phyloP scores from a whole-genome alignment of 176 grass and related monocot species.

The Musa beccarii region DNA sequence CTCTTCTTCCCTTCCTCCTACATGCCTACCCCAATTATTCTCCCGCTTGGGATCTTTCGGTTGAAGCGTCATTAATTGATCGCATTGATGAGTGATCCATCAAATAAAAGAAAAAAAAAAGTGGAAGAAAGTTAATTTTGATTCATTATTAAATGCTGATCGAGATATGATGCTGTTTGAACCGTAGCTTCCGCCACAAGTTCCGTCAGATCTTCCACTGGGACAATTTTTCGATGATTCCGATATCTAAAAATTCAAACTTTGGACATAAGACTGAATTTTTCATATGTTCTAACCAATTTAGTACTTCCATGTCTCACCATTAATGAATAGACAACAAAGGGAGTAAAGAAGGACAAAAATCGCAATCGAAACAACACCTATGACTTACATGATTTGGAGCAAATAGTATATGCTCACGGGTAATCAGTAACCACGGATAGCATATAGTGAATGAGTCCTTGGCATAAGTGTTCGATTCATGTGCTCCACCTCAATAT shows the following conservation, averaged over 20 bases:
- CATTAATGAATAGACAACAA: not conserved
- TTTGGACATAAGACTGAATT: not conserved
- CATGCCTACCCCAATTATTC: too few relatives aligned
- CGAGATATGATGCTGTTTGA: too few relatives aligned
- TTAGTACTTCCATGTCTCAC: too few relatives aligned
- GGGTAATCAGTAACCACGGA: not conserved
- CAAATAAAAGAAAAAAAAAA: not conserved
- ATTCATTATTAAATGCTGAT: too few relatives aligned
- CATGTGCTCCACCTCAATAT: not conserved
- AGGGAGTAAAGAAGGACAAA: not conserved
- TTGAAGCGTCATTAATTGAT: not conserved
- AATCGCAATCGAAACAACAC: not conserved
- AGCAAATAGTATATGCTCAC: not conserved
- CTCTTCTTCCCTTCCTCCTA: not conserved
- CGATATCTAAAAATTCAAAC: not conserved
- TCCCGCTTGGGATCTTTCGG: not conserved
- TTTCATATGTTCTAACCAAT: not conserved
- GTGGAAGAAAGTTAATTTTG: too few relatives aligned
- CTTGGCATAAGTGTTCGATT: not conserved
- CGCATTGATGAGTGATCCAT: not conserved
- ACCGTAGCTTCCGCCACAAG: not conserved
- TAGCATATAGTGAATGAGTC: not conserved
- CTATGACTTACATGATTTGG: not conserved
- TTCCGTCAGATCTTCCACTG: not conserved
- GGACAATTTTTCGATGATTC: not conserved